These are phyloP conservation scores for Tulasnella sp. DNA, from an alignment of 768 basidiomycete genomes.

Conservation along the genomic window DNA sequence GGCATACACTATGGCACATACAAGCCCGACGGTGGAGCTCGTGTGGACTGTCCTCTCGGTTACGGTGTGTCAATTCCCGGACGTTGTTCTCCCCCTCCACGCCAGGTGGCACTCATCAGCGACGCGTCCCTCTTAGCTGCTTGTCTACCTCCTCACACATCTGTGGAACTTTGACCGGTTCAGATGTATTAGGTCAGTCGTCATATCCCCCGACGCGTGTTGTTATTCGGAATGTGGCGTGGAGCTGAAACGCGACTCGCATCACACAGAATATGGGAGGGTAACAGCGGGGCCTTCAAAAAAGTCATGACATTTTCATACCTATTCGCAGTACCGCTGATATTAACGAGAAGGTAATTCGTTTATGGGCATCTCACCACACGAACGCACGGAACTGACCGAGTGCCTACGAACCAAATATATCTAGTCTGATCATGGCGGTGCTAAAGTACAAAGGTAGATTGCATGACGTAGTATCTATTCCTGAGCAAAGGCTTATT, in stretches of 20 bases:
- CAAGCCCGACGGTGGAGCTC: slow-evolving; percentile 17
- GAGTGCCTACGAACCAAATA: slow-evolving; percentile 66
- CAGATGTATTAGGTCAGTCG: slow-evolving; percentile 16
- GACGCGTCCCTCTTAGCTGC: slow-evolving; percentile 9
- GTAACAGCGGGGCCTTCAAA: slow-evolving; percentile 72
- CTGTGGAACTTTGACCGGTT: slow-evolving; percentile 22
- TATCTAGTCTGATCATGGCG: slow-evolving; percentile 51
- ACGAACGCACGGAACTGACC: slow-evolving; percentile 23
- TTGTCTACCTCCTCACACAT: slow-evolving; percentile 21
- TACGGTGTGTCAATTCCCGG: slow-evolving; percentile 1
- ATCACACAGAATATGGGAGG: slow-evolving; percentile 32
- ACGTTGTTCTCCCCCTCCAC: background rate
- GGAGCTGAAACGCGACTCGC: background rate
- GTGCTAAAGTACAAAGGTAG: slow-evolving; percentile 48
- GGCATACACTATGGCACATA: slow-evolving; percentile 11
- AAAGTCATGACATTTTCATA: slow-evolving; percentile 78
- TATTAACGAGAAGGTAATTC: slow-evolving; percentile 13
- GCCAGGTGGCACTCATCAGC: background rate
- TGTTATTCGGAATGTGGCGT: background rate
- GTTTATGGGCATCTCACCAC: background rate
- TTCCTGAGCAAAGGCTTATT: slow-evolving; percentile 21
- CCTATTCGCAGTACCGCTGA: background rate
- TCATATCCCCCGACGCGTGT: background rate
- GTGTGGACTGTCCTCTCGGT: slow-evolving; percentile 20
- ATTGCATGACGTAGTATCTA: slow-evolving; percentile 21